Percentiles rank a stretch among this genome's conserved stretches.
Conservation (phyloP, 2,329 filamentous ascomycete species). For the Calonectria pseudoturangicola region DNA sequence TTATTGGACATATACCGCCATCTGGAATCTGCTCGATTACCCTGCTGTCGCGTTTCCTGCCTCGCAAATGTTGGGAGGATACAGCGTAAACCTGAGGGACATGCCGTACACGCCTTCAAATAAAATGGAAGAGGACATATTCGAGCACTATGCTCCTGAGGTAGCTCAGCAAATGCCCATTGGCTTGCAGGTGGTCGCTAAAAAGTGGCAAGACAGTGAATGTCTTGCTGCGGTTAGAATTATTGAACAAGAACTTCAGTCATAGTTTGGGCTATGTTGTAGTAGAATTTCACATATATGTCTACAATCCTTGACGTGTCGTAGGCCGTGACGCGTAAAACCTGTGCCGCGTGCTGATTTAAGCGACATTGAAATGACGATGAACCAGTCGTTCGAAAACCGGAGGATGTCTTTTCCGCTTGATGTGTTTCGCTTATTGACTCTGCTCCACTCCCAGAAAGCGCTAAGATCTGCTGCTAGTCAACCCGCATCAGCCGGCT, state of each 20-base stretch:
- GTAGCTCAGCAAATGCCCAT: background rate
- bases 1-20: background rate
- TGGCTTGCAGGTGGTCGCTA: background rate
- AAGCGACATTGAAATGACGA: too few relatives aligned
- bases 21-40: slow-evolving; percentile 2
- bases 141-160: background rate
- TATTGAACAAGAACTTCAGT: background rate
- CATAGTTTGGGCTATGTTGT: too few relatives aligned
- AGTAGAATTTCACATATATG: too few relatives aligned
- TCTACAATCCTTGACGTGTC: too few relatives aligned
- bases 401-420: too few relatives aligned
- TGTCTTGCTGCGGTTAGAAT: background rate
- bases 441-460: too few relatives aligned
- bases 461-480: too few relatives aligned
- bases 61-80: background rate
- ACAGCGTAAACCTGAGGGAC: background rate
- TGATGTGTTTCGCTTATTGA: too few relatives aligned
- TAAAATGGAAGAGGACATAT: background rate
- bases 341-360: too few relatives aligned
- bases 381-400: too few relatives aligned
- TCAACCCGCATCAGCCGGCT: too few relatives aligned
- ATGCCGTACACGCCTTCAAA: background rate
- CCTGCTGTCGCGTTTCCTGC: background rate
- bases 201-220: slow-evolving; percentile 7
- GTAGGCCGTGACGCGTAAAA: too few relatives aligned